phyloP scores from a whole-genome alignment of 2,329 filamentous ascomycete genomes.

The Cucurbitaria berberidis region DNA sequence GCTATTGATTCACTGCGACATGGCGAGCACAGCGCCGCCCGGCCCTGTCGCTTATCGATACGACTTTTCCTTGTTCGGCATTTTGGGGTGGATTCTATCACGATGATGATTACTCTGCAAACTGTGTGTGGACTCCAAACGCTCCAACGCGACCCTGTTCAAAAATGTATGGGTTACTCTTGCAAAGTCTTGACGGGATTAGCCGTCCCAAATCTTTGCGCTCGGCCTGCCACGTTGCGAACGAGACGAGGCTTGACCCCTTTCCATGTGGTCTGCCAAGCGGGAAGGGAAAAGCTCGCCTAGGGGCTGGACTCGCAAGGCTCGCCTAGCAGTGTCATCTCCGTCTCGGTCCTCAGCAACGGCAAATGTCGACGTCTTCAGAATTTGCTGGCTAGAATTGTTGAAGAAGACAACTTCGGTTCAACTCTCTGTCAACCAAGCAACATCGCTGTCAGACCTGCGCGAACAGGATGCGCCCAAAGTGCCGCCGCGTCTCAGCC shows the following conservation, averaged over 20 bases:
- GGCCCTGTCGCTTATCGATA: slow-evolving; percentile 26
- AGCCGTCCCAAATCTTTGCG: no score
- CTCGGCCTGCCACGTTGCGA: background rate
- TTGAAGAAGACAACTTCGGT: slow-evolving; percentile 10
- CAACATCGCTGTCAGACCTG: slow-evolving; percentile 1
- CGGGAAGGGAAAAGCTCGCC: slow-evolving; percentile 24
- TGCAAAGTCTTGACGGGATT: slow-evolving; percentile 11
- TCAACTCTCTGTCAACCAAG: slow-evolving; percentile 11
- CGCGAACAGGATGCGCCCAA: slow-evolving; percentile 17
- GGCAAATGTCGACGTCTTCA: slow-evolving; percentile 1
- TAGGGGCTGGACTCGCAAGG: slow-evolving; percentile 29
- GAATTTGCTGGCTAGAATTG: slow-evolving; percentile 3
- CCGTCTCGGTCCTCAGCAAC: slow-evolving; percentile 8
- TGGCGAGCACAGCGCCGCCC: slow-evolving; percentile 18
- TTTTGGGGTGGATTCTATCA: background rate
- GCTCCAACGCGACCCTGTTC: background rate
- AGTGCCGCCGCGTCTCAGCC: slow-evolving; percentile 18
- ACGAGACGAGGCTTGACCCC: slow-evolving; percentile 22
- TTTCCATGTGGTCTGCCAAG: slow-evolving; percentile 31
- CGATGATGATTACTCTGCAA: slow-evolving; percentile 4
- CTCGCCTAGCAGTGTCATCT: slow-evolving; percentile 38
- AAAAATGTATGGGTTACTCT: slow-evolving; percentile 4
- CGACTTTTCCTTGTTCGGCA: slow-evolving; percentile 17
- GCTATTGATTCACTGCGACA: slow-evolving; percentile 18
- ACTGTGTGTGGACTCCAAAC: background rate